Percentiles rank a stretch among this genome's conserved stretches.
These are phyloP conservation scores for Serendipita vermifera DNA, from an alignment of 768 basidiomycete species.

Conservation along the genomic window DNA sequence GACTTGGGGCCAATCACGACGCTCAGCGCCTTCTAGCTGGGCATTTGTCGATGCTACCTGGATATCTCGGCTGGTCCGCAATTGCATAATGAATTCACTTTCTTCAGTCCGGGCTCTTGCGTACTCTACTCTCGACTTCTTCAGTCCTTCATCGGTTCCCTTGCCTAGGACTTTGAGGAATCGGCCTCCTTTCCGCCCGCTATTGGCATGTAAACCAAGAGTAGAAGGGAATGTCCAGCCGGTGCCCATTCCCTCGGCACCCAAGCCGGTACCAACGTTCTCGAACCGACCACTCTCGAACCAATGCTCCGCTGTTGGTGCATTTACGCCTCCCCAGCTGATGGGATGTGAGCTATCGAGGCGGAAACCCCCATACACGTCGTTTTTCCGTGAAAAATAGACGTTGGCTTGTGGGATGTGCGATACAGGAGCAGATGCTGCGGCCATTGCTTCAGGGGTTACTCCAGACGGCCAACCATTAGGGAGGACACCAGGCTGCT, in stretches of 20 bases:
- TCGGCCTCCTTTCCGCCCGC: background rate
- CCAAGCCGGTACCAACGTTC: background rate
- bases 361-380: background rate
- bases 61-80: background rate
- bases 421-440: no score
- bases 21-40: background rate
- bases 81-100: background rate
- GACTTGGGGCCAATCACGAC: background rate
- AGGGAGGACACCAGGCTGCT: no score
- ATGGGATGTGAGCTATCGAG: background rate
- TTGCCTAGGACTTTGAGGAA: background rate
- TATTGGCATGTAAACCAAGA: background rate
- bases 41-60: background rate
- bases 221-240: conserved; percentile 3
- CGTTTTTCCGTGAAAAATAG: conserved; percentile 6
- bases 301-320: background rate
- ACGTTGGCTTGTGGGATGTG: background rate
- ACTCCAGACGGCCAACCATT: no score
- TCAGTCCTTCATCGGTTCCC: background rate
- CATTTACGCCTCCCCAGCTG: background rate
- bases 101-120: background rate
- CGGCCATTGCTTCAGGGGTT: no score
- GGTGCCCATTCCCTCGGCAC: background rate
- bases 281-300: conserved; percentile 6
- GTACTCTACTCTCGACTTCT: background rate